Percentiles rank a stretch among this genome's conserved stretches.
phyloP scores from a whole-genome alignment of 176 grass and related monocot species.

The Bothriochloa decipiens region DNA sequence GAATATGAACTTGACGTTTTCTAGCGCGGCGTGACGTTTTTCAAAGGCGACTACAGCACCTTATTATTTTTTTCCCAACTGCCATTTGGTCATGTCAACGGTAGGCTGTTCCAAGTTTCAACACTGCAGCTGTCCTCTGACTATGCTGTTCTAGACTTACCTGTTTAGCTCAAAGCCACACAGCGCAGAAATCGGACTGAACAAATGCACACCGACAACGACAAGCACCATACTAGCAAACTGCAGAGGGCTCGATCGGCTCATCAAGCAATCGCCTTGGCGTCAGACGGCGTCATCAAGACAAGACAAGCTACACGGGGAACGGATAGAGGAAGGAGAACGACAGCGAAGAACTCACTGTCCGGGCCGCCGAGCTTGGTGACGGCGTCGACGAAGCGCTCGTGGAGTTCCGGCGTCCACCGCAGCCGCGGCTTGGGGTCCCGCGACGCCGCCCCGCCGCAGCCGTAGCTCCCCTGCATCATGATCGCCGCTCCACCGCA shows the following conservation, averaged over 20 bases:
- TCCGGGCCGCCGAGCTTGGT: constrained; percentile 87
- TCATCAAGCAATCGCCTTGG: background rate
- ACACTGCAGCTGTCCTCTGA: background rate
- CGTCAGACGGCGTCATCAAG: background rate
- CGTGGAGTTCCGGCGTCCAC: constrained; percentile 95
- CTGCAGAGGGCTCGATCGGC: background rate
- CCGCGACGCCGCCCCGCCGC: constrained; percentile 30
- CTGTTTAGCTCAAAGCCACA: constrained; percentile 3
- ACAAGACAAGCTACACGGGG: background rate
- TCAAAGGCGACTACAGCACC: background rate
- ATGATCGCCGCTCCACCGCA: constrained; percentile 5
- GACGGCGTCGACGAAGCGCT: constrained; percentile 86
- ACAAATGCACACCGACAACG: background rate
- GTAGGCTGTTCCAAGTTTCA: background rate
- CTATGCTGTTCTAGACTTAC: background rate
- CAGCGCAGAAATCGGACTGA: background rate
- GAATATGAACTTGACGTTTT: background rate
- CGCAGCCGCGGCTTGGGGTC: constrained; percentile 77
- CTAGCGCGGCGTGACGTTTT: background rate
- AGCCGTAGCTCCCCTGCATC: constrained; percentile 39
- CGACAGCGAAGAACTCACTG: constrained; percentile 45
- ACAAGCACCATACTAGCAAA: background rate
- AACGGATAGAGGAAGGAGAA: background rate
- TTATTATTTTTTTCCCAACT: background rate
- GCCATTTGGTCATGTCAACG: background rate